A percentile compares a stretch with the other conserved stretches of the same genome.
These are phyloP conservation scores for Lactuca saligna DNA, from an alignment of 129 eudicot genomes.

Conservation along the genomic window DNA sequence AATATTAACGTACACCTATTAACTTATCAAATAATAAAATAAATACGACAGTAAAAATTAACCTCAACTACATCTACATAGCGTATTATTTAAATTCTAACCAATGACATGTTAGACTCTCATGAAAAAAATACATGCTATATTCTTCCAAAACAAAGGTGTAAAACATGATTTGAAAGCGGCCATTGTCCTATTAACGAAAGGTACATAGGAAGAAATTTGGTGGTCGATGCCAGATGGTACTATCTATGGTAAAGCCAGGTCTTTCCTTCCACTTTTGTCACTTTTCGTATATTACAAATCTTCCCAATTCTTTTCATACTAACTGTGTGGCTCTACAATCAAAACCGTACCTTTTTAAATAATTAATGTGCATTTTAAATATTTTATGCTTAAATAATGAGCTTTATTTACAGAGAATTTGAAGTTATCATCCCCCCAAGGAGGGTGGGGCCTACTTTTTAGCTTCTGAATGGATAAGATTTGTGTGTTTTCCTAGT, in stretches of 20 bases:
- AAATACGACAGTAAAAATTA: too few relatives aligned
- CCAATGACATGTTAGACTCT: too few relatives aligned
- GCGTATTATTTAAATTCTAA: not conserved
- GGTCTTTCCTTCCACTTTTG: conserved; percentile 4
- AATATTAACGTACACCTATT: too few relatives aligned
- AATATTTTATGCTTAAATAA: too few relatives aligned
- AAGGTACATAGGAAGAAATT: conserved; percentile 7
- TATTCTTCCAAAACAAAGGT: not conserved
- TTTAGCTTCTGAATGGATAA: conserved; percentile 28
- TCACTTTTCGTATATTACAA: conserved; percentile 3
- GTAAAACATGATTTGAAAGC: conserved; percentile 22
- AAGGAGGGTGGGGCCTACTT: not conserved
- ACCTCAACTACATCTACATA: not conserved
- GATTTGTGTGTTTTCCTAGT: conserved; percentile 16
- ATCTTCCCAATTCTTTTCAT: not conserved
- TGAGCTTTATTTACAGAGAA: not conserved
- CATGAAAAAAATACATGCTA: not conserved
- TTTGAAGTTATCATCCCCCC: not conserved
- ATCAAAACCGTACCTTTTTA: not conserved
- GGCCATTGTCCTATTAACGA: conserved; percentile 11
- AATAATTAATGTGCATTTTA: too few relatives aligned
- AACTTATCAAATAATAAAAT: too few relatives aligned
- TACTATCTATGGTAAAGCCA: conserved; percentile 6
- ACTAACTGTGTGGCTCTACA: not conserved
- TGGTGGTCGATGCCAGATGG: not conserved